These are phyloP conservation scores for Cotoneaster glaucophyllus DNA, from an alignment of 306 rosid genomes.

Conservation along the genomic window DNA sequence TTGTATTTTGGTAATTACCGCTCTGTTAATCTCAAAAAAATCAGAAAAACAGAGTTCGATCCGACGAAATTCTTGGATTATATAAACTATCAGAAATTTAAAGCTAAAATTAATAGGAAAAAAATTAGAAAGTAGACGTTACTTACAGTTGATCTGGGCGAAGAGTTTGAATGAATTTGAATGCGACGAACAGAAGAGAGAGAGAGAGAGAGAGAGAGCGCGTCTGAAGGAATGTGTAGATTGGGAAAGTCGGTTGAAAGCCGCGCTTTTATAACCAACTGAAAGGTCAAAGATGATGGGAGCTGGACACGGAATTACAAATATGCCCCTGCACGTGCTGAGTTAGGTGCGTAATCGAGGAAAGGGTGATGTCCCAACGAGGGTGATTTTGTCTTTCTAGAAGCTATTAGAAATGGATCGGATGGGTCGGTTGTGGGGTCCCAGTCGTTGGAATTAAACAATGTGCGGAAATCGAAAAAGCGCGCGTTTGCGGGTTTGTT, in stretches of 20 bases:
- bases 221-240: background rate
- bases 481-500: background rate
- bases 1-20: background rate
- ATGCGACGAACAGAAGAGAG: background rate
- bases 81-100: background rate
- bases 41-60: constrained; percentile 15
- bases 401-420: constrained; percentile 20
- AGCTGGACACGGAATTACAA: constrained; percentile 8
- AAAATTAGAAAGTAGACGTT: background rate
- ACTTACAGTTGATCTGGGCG: constrained; percentile 42
- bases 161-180: constrained; percentile 19
- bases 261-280: constrained; percentile 15
- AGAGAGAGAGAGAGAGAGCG: background rate
- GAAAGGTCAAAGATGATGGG: constrained; percentile 12
- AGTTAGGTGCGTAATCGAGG: no score
- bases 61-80: no score
- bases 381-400: constrained; percentile 21
- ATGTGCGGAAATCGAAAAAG: constrained; percentile 23
- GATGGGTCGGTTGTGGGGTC: constrained; percentile 22
- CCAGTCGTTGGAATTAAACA: background rate
- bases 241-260: background rate
- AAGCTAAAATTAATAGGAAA: background rate
- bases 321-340: constrained; percentile 29
- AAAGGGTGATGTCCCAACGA: background rate
- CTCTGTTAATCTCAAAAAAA: constrained; percentile 20